phyloP scores from a whole-genome alignment of 441 rosid species.

The Codiaeum variegatum region DNA sequence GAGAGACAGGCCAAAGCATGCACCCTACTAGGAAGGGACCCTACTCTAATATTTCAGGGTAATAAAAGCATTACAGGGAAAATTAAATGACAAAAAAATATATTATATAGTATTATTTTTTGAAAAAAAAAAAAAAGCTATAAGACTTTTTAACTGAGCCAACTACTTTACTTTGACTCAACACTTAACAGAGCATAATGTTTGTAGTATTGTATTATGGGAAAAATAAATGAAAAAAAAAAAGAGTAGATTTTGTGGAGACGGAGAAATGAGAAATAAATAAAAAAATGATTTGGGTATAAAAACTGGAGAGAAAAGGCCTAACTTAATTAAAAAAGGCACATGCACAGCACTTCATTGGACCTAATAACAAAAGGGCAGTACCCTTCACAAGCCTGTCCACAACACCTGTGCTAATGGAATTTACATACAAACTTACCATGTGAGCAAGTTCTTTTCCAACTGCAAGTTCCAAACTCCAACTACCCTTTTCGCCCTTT shows the following conservation, averaged over 20 bases:
- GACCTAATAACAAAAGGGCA: too few relatives aligned
- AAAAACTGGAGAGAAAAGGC: constrained; percentile 16
- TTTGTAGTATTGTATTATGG: constrained; percentile 27
- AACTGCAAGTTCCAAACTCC: too few relatives aligned
- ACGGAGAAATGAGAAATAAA: constrained; percentile 12
- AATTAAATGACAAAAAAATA: constrained; percentile 11
- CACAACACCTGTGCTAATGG: too few relatives aligned
- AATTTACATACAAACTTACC: too few relatives aligned
- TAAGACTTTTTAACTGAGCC: constrained; percentile 15
- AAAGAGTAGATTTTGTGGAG: constrained; percentile 22
- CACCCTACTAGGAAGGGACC: constrained; percentile 39
- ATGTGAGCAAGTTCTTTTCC: too few relatives aligned
- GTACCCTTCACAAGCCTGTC: too few relatives aligned
- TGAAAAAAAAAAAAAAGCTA: too few relatives aligned
- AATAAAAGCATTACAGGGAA: constrained; percentile 25
- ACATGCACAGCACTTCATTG: constrained; percentile 44
- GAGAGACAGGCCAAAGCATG: constrained; percentile 38
- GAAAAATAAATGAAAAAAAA: constrained; percentile 5
- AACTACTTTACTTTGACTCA: constrained; percentile 25
- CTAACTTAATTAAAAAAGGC: constrained; percentile 25
- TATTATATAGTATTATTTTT: background rate
- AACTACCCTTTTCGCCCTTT: too few relatives aligned
- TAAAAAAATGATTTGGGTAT: constrained; percentile 39
- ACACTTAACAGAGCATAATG: constrained; percentile 23
- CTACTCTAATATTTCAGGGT: constrained; percentile 23